Evolutionary conservation across 306 rosid species (phyloP).

Genomic region (Castanea crenata): DNA sequence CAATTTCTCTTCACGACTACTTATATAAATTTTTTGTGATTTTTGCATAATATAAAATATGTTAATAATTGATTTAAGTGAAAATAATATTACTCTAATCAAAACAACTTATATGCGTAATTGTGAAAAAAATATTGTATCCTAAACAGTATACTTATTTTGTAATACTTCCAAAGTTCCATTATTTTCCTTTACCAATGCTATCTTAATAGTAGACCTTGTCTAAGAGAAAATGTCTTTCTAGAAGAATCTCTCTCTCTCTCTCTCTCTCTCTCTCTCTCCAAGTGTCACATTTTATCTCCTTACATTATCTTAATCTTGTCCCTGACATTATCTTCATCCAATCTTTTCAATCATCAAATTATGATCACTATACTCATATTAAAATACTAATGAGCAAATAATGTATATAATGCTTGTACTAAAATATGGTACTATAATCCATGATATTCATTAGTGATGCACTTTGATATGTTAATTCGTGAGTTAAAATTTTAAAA

Average conservation of each 20-base stretch:
- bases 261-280: constrained; percentile 37
- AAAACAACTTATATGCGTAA: too few relatives aligned
- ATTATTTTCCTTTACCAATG: background rate
- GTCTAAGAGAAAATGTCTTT: constrained; percentile 7
- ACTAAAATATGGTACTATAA: background rate
- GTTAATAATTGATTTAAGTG: too few relatives aligned
- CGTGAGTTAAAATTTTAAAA: too few relatives aligned
- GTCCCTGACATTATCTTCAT: constrained; percentile 44
- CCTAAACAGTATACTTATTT: too few relatives aligned
- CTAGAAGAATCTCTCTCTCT: constrained; percentile 19
- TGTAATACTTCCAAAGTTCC: background rate
- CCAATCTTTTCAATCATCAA: constrained; percentile 49
- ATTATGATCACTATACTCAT: constrained; percentile 38
- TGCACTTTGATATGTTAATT: too few relatives aligned
- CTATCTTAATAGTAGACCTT: constrained; percentile 7
- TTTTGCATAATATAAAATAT: too few relatives aligned
- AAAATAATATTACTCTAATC: too few relatives aligned
- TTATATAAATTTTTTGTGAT: too few relatives aligned
- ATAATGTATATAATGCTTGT: background rate
- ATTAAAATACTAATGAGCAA: constrained; percentile 23
- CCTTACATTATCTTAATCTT: constrained; percentile 54
- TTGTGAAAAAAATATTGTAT: too few relatives aligned
- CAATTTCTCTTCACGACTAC: too few relatives aligned
- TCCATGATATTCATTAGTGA: background rate
- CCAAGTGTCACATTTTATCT: constrained; percentile 46